Base-by-base conservation (phyloP, 805 yeast genomes). In the Pichia membranifaciens region DNA sequence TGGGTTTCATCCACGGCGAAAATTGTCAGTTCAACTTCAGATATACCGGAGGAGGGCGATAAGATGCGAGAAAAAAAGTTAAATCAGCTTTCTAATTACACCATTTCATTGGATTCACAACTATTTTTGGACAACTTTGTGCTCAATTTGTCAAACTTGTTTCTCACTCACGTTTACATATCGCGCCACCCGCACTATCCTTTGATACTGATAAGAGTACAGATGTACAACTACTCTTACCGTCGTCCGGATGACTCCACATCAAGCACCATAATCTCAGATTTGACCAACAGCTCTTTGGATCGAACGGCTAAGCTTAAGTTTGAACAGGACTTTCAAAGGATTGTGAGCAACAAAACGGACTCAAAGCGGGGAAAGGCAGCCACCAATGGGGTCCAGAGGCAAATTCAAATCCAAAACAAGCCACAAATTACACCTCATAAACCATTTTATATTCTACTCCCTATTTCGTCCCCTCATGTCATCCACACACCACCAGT, bases 381-480 rank as follows among this genome's bases (percentile, higher is more conserved):
- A 4, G 33, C 9, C 7, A 44, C 33, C 15, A 20, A 29, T 15
- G 36, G 43, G 2, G 22, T 44, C 5, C 45, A 44, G 22, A 38
- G 48, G 34, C 44, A 44, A 32, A 15, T 43, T 7, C 45, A 48
- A 23, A 38, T 46, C 4, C 43, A 48, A 50, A 44, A 41, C 10
- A 51, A 29, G 29, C 53, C 49, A 12, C 45, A 41, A 43, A 36
- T 49, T 22, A 34, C 33, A 22, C 78, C 88, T 0, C 70, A 81
- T 49, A 75, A 68, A 50, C 84, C 93, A 0, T 77, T 73, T 51
- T 85, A 82, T 54, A 57, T 87, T 15, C 87, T 82, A 0, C 66
- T 86, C 2, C 90, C 91, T 0, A 54, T 72, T 51, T 80, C 82
- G 45, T 80, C 90, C 2, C 82, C 88, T 1, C 76, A 77, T 54